Base-by-base conservation (phyloP, 2,329 filamentous ascomycete species). In the Tolypocladium capitatum region DNA sequence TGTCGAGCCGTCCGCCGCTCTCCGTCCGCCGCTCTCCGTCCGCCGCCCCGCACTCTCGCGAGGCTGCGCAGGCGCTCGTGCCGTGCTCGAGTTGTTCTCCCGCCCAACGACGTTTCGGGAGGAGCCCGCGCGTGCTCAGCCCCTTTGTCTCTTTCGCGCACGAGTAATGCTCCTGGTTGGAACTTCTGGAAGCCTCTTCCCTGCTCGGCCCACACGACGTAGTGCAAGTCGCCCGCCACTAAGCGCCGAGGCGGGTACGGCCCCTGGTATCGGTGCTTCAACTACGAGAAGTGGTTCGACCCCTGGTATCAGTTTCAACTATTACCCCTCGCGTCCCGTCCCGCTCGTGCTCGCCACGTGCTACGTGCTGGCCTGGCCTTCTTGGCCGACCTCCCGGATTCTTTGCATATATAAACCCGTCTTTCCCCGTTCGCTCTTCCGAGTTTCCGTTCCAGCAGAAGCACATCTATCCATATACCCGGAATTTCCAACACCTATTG, bases 171-270 rank as follows among this genome's bases (percentile, higher is more conserved):
- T 30, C 16, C n/a, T n/a, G n/a, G 18, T 42, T 42, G 27, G 24
- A 30, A 42, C 27, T 41, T 41, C 38, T 41, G 38, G 38, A 18
- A 42, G 16, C 16, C 31, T 42, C 38, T 16, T 4, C 4, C 21
- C 21, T 40, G 36, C 36, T 45, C 43, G 31, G 24, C 24, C 31
- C 31, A 13, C 32, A 30, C 36, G 3, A 24, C 24, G 24, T 54
- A 49, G 53, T 54, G 55, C 54, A 56, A 47, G 49, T 46, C 46
- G 49, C 49, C 44, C 21, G 46, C 36, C 33, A 50, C 48, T 56
- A 58, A 56, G 56, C 56, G 56, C 56, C 53, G 35, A 51, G 49
- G 52, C 55, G 55, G 55, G 43, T 54, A 24, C 24, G 5, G n/a
- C n/a, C n/a, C n/a, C n/a, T n/a, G n/a, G n/a, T n/a, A n/a, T n/a